These are phyloP conservation scores for Rosa multiflora DNA, from an alignment of 306 rosid genomes.

Conservation along the genomic window DNA sequence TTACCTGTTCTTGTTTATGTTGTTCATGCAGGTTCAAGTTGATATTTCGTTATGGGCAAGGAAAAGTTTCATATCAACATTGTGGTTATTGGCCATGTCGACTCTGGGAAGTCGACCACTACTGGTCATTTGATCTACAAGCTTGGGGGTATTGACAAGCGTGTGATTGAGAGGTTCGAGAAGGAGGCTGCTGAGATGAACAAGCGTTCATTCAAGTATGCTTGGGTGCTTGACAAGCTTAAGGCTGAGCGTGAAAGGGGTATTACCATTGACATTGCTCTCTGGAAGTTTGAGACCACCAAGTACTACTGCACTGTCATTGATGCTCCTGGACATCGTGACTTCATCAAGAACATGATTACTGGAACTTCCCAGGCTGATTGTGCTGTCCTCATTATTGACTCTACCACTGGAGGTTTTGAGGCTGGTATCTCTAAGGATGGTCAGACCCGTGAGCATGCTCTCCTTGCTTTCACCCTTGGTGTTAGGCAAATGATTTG, in stretches of 20 bases:
- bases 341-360: slow-evolving; percentile 90
- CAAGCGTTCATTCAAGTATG: slow-evolving; percentile 95
- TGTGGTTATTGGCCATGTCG: slow-evolving; percentile 94
- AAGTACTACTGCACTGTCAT: slow-evolving; percentile 93
- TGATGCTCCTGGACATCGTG: slow-evolving; percentile 95
- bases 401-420: slow-evolving; percentile 93
- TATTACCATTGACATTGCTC: slow-evolving; percentile 83
- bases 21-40: slow-evolving; percentile 7
- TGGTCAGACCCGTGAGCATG: slow-evolving; percentile 96
- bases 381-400: slow-evolving; percentile 86
- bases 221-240: slow-evolving; percentile 95
- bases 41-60: slow-evolving; percentile 56
- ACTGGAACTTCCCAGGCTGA: slow-evolving; percentile 94
- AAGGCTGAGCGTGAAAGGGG: slow-evolving; percentile 98
- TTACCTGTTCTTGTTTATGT: background rate
- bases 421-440: slow-evolving; percentile 97
- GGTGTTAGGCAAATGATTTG: slow-evolving; percentile 96
- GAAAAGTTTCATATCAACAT: slow-evolving; percentile 86
- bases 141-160: slow-evolving; percentile 96
- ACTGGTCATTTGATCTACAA: slow-evolving; percentile 90
- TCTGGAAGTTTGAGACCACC: slow-evolving; percentile 94
- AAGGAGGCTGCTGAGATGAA: slow-evolving; percentile 97
- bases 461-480: slow-evolving; percentile 91
- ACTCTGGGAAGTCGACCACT: slow-evolving; percentile 91
- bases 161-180: slow-evolving; percentile 92